Evolutionary conservation across 23 red algal genomes (phyloP), one percentile per base, ranked within the genome.

Genomic region (Gracilaria caudata): DNA sequence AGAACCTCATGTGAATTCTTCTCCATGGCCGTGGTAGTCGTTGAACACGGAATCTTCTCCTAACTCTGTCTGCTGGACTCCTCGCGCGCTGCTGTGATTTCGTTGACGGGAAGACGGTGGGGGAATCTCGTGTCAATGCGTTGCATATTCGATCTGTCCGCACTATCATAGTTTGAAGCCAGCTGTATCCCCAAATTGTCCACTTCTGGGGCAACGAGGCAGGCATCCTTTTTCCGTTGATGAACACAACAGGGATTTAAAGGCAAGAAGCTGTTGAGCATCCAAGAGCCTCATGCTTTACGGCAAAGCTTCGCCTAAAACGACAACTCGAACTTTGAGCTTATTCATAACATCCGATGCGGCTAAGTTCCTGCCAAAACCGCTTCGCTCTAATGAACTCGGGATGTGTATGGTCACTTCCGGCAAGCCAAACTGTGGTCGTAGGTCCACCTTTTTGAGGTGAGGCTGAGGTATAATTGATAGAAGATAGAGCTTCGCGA

Each of bases 371-470:
- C 17, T 44, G 35, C 70, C 79, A 26, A 11, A 89, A 19, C 7
- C 28, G 32, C 21, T 68, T 49, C 2, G 56, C 72, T 61, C 49
- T 35, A 14, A 64, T 24, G 49, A 89, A 89, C 57, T 66, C 72
- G 36, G 44, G 28, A 30, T 24, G 23, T 20, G 24, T 38, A 14
- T 65, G 71, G 37, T 89, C 61, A 13, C 44, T 38, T 8, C 20
- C 85, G 19, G 45, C 72, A 44, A 89, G 53, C 85, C 85, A 89
- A 25, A 89, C 85, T 1, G 85, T 89, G 20, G 59, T 78, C 23
- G 46, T 89, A 36, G 38, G 40, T 9, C 36, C 59, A 10, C 75
- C 65, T 21, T 17, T 24, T 53, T 33, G 2, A 13, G 65, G 75
- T 6, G 28, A 21, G 9, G 43, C 6, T 37, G 38, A 23, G 39